These are phyloP conservation scores for Apiospora koreana DNA, from an alignment of 2,329 filamentous ascomycete species.

Conservation along the genomic window DNA sequence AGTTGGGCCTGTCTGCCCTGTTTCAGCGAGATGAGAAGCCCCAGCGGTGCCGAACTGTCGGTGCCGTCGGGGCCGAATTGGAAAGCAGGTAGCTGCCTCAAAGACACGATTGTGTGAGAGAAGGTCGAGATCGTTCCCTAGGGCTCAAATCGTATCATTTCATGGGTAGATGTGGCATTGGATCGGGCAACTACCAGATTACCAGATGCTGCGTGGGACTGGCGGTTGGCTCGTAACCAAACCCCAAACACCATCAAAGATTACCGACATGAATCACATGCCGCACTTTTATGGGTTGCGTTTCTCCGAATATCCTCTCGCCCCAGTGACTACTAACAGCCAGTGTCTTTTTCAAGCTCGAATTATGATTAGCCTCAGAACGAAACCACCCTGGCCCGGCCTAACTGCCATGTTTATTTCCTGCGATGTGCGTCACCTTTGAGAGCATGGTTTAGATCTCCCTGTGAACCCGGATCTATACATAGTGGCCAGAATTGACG, in stretches of 20 bases:
- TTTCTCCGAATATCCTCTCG: neutral
- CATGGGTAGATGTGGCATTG: neutral
- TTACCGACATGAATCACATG: neutral
- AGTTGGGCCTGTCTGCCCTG: neutral
- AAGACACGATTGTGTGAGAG: neutral
- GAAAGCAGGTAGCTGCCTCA: neutral
- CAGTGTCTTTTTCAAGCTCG: neutral
- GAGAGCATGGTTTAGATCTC: neutral
- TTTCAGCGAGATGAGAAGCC: neutral
- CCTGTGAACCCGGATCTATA: neutral
- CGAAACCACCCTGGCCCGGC: neutral
- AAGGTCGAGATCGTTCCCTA: neutral
- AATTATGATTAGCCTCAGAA: neutral
- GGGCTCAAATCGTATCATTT: neutral
- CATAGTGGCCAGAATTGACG: neutral
- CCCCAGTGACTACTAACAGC: neutral
- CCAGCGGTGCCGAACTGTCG: neutral
- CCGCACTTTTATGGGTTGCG: neutral
- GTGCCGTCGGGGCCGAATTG: neutral
- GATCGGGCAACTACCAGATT: too few species aligned
- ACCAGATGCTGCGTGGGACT: too few species aligned
- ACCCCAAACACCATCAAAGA: neutral
- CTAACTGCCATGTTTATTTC: neutral
- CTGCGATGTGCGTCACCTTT: neutral
- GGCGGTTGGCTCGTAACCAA: neutral